Base-by-base conservation (phyloP, 129 eudicot genomes). In the Pseudognaphalium luteoalbum region DNA sequence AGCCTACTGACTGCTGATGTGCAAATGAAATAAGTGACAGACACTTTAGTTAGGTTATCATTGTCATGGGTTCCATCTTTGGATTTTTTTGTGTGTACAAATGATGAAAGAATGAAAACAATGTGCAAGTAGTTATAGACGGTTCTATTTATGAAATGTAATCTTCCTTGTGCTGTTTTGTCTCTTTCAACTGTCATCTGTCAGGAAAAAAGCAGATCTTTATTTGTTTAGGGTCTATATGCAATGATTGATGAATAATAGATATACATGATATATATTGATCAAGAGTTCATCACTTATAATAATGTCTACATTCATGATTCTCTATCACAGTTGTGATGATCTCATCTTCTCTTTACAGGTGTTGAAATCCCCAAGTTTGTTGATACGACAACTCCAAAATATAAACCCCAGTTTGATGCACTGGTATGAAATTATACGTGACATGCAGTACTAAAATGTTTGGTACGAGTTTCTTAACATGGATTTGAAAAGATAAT, bases 361-460 rank as follows among this genome's bases (percentile, higher is more conserved):
- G 98, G 90, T 67, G 73, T 93, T 79, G 85, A 93, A 83, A 81
- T 93, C 66, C 98, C 98, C 20, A 85, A 93, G 91, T 90, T 83
- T 73, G 98, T 86, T 79, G 98, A 93, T 82, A 83, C 71, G 25
- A 96, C 92, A 7, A 93, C 97, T 33, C 92, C 96, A 35, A 75
- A 93, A 78, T 93, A 87, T 87, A 88, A 85, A 78, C 97, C 97
- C 62, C 86, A 93, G 79, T 88, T 93, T 77, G 98, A 93, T 80
- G 86, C 90, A 73, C 82, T 93, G 92, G 97, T 90, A 71, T 85
- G 85, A 76, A 60, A 50, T 74, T 7, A 8, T 39, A 80, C n/a
- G 14, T 12, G 22, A 7, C 58, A 17, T 9, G 5, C 6, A 4
- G 34, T 70, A 69, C 29, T 17, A 35, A 11, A 16, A 17, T 7